A percentile compares a stretch with the other conserved stretches of the same genome.
Evolutionary conservation across 805 yeast genomes (phyloP).

Genomic region (Grigorovia yakushimaensis): DNA sequence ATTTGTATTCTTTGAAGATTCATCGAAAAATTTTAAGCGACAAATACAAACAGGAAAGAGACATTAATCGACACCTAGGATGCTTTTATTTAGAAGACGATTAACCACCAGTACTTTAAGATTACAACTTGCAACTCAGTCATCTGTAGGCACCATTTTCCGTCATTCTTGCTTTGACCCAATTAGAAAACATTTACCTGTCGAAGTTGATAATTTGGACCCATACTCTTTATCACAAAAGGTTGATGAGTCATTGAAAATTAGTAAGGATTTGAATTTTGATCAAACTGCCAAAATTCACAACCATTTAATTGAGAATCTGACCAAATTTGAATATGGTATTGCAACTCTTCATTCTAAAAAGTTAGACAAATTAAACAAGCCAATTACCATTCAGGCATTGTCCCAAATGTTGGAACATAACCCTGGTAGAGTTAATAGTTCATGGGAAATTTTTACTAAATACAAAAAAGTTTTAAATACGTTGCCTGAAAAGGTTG

Average conservation of each 20-base stretch:
- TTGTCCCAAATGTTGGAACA: constrained; percentile 29
- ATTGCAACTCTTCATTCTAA: constrained; percentile 25
- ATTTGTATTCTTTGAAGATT: neutral
- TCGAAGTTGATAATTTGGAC: constrained; percentile 4
- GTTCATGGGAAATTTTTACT: constrained; percentile 39
- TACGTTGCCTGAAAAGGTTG: constrained; percentile 17
- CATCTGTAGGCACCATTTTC: constrained; percentile 5
- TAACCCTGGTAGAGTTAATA: constrained; percentile 46
- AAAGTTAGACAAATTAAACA: constrained; percentile 17
- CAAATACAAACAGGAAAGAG: neutral
- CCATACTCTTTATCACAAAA: constrained; percentile 18
- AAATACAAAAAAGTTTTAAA: constrained; percentile 14
- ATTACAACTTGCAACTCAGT: constrained; percentile 1
- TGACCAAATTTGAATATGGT: constrained; percentile 25
- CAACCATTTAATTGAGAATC: constrained; percentile 22
- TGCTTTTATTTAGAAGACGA: constrained; percentile 9
- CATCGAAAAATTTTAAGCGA: neutral
- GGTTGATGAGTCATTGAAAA: constrained; percentile 8
- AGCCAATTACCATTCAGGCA: constrained; percentile 16
- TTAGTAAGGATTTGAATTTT: constrained; percentile 2
- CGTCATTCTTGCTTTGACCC: constrained; percentile 14
- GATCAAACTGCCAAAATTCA: constrained; percentile 14
- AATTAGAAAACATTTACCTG: constrained; percentile 8
- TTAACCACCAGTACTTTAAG: constrained; percentile 2
- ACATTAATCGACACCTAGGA: neutral